Conservation (phyloP, 2,329 filamentous ascomycete genomes). For the Lachnellula subtilissima region DNA sequence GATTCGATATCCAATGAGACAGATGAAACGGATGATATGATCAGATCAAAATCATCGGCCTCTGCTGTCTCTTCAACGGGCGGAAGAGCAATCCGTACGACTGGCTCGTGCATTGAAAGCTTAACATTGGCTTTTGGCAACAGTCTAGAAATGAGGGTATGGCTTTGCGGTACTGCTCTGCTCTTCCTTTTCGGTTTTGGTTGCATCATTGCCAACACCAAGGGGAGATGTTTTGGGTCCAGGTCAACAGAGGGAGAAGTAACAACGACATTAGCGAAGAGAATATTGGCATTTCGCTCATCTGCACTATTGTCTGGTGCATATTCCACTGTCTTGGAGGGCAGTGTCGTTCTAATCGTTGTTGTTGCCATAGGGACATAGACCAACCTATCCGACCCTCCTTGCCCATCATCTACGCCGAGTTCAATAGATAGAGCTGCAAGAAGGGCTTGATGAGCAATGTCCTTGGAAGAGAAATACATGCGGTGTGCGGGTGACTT, state of each 20-base stretch:
- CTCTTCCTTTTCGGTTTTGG: constrained; percentile 42
- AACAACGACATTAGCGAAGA: constrained; percentile 93
- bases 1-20: constrained; percentile 91
- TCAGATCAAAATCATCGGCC: constrained; percentile 83
- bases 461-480: constrained; percentile 91
- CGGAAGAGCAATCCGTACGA: constrained; percentile 82
- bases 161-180: constrained; percentile 45
- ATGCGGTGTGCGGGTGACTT: constrained; percentile 94
- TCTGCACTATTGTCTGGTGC: constrained; percentile 65
- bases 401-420: constrained; percentile 84
- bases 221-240: constrained; percentile 83
- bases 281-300: constrained; percentile 90
- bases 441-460: constrained; percentile 89
- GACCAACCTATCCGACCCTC: constrained; percentile 77
- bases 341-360: constrained; percentile 86
- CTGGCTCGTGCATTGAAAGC: constrained; percentile 93
- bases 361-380: constrained; percentile 98
- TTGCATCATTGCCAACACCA: constrained; percentile 72
- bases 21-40: constrained; percentile 92
- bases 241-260: constrained; percentile 94
- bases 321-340: constrained; percentile 87
- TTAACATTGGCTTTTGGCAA: constrained; percentile 93
- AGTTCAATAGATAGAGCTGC: constrained; percentile 90
- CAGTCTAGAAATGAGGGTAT: constrained; percentile 79
- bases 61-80: constrained; percentile 62